phyloP scores from a whole-genome alignment of 1,284 basidiomycete genomes.

The Cutaneotrichosporon sp. region DNA sequence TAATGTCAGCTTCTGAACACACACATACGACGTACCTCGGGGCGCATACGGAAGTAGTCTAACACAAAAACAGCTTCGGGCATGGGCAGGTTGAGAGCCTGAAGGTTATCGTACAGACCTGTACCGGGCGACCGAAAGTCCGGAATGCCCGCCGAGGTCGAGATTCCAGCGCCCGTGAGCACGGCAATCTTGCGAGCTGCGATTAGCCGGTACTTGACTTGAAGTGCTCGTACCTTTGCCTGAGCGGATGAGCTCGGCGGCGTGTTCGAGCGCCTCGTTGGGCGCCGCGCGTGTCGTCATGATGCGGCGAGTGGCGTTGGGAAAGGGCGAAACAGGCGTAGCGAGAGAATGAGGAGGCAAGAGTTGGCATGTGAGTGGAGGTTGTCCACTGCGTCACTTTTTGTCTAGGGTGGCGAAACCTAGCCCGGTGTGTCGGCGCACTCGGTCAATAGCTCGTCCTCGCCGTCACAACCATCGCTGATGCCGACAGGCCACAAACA shows the following conservation, averaged over 20 bases:
- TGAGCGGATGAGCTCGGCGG: conserved; percentile 41
- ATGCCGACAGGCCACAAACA: too few species aligned
- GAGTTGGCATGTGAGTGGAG: background rate
- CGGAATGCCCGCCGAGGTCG: conserved; percentile 52
- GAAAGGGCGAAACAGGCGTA: too few species aligned
- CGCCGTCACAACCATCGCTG: too few species aligned
- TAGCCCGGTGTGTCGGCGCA: too few species aligned
- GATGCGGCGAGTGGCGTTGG: background rate
- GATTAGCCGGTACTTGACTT: background rate
- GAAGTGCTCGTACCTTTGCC: conserved; percentile 31
- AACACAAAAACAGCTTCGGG: conserved; percentile 57
- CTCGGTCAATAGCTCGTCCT: too few species aligned
- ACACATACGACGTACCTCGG: conserved; percentile 19
- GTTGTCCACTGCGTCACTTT: too few species aligned
- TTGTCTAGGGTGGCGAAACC: too few species aligned
- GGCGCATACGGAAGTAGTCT: conserved; percentile 45
- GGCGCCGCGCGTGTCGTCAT: background rate
- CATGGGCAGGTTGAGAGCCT: conserved; percentile 53
- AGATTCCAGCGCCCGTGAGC: conserved; percentile 53
- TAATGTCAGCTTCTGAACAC: conserved; percentile 3
- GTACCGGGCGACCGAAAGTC: conserved; percentile 52
- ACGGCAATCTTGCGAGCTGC: conserved; percentile 50
- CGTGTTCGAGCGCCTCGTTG: conserved; percentile 27
- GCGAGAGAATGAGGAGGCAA: background rate
- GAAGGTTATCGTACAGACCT: conserved; percentile 54